A percentile compares a stretch with the other conserved stretches of the same genome.
Conservation (phyloP, 148 eudicot species). For the Nyssa sinensis region DNA sequence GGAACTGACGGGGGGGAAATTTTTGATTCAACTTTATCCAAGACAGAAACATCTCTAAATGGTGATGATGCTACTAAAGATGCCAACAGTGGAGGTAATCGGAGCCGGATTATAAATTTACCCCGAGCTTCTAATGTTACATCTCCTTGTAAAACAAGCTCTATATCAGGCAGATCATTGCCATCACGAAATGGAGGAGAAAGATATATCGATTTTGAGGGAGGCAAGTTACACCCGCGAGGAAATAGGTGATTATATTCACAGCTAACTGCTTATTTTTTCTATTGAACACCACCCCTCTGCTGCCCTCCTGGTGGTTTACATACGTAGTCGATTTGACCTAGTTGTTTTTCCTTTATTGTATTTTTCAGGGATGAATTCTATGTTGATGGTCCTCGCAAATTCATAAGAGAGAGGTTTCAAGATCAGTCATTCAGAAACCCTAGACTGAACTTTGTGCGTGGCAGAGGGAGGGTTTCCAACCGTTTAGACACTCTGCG, state of each 20-base stretch:
- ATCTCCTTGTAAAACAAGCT: constrained; percentile 23
- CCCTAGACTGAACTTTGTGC: constrained; percentile 26
- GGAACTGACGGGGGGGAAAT: constrained; percentile 1
- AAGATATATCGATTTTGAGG: constrained; percentile 26
- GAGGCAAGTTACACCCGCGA: constrained; percentile 18
- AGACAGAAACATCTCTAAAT: constrained; percentile 16
- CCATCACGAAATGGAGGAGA: constrained; percentile 26
- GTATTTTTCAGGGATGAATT: constrained; percentile 29
- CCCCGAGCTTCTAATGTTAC: constrained; percentile 29
- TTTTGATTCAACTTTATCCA: constrained; percentile 11
- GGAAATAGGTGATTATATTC: constrained; percentile 32
- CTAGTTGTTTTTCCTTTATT: constrained; percentile 5
- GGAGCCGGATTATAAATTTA: constrained; percentile 41
- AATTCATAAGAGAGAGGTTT: constrained; percentile 24
- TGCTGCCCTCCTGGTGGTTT: background rate
- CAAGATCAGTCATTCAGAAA: constrained; percentile 31
- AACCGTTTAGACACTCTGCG: constrained; percentile 20
- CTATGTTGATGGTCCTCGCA: constrained; percentile 25
- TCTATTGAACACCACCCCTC: background rate
- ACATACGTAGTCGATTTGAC: background rate
- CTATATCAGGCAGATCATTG: constrained; percentile 18
- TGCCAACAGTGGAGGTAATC: constrained; percentile 22
- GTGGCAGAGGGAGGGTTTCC: constrained; percentile 30
- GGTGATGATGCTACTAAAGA: constrained; percentile 23
- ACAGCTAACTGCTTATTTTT: background rate